A percentile compares a stretch with the other conserved stretches of the same genome.
phyloP scores from a whole-genome alignment of 495 filamentous ascomycete species.

The Thozetella sp. region DNA sequence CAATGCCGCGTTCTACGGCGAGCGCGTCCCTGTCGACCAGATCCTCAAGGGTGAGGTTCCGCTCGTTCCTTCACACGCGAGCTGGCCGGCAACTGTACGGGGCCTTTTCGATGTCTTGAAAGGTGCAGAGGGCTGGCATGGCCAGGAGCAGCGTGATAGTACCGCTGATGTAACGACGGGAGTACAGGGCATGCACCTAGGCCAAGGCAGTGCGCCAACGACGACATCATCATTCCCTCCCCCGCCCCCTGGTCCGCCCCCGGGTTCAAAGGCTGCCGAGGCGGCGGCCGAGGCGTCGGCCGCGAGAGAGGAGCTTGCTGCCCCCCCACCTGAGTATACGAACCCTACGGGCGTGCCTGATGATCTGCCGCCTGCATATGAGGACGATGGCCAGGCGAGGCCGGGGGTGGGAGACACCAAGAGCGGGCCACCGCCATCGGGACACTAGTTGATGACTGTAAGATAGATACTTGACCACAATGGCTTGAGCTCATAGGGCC shows the following conservation, averaged over 20 bases:
- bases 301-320: neutral
- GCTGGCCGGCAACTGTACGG: conserved; percentile 20
- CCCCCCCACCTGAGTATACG: neutral
- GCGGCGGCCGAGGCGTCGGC: neutral
- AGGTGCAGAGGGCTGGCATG: conserved; percentile 25
- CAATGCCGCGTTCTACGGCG: conserved; percentile 76
- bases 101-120: conserved; percentile 22
- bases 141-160: neutral
- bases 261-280: neutral
- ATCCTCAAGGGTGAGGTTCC: conserved; percentile 69
- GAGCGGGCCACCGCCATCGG: neutral
- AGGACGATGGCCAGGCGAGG: neutral
- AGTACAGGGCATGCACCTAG: neutral
- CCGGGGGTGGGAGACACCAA: neutral
- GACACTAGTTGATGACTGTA: no score
- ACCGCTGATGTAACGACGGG: neutral
- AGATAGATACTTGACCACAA: no score
- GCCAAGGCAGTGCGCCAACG: neutral
- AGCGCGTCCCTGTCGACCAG: conserved; percentile 60
- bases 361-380: neutral
- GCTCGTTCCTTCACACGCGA: conserved; percentile 16
- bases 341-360: neutral
- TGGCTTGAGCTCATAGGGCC: no score
- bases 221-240: neutral
- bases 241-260: neutral